Base-by-base conservation (phyloP, 805 yeast species). In the Cephaloascus fragrans region DNA sequence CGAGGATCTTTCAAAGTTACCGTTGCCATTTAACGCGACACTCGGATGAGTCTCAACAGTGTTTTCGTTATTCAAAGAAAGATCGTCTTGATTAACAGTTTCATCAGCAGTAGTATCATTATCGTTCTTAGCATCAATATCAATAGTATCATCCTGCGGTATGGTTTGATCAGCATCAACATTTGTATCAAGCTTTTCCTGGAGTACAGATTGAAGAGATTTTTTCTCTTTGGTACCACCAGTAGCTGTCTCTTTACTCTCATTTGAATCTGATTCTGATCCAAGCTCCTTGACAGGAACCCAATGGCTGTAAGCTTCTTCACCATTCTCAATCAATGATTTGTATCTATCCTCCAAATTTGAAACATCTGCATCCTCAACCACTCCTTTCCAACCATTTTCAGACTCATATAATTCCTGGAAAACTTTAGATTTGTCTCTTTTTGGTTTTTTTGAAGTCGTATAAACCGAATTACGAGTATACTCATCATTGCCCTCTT, bases 401-500 rank as follows among this genome's bases (percentile, higher is more conserved):
- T 65, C 69, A 29, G 81, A 76, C 34, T 76, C 67, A 33, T 79
- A 43, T 33, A 67, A 63, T 9, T 55, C 59, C 33, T 51, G 51
- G 36, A 76, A 56, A 9, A 55, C 46, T 3, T 56, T 49, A 5
- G 55, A 45, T 45, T 60, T 67, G 17, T 59, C 66, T 6, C 49
- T 56, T n/a, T 43, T 51, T 16, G 31, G 6, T 8, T 20, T 16
- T 16, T 5, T 8, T 8, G 64, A 59, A 39, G 57, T 66, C 39
- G 54, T 62, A 43, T 67, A 77, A 15, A 75, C 63, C 1, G 79
- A 61, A 44, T 68, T 70, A 37, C 94, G 69, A 2, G 86, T 72
- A 50, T 83, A 87, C 45, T 80, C 81, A 61, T 93, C 98, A 46
- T 72, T 76, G 4, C 72, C 79, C 3, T 82, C 71, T 53, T 86